Evolutionary conservation across 1,284 basidiomycete species (phyloP), one percentile per base, ranked within the genome.

Genomic region (Marasmius tenuissimus): DNA sequence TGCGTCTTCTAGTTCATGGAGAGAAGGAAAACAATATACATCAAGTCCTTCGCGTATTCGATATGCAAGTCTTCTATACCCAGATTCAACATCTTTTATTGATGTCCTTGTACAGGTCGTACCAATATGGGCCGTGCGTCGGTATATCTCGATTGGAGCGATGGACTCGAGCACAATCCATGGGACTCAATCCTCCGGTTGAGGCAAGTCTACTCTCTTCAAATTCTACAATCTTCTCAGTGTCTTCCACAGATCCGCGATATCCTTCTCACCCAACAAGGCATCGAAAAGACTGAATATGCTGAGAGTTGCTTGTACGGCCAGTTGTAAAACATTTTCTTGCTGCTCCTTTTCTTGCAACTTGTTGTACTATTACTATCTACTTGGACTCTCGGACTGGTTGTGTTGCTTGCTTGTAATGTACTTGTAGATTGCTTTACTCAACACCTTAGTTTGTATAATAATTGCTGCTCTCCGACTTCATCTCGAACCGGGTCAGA

Each of bases 111-210:
- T 42, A 49, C 48, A 91, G 89, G 68, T 87, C 88, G 0, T 88
- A 89, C 61, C 87, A 93, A 66, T 97, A 89, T 71, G 95, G 95
- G 0, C 95, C 95, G 1, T 94, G 90, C 67, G 81, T 93, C 49
- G 95, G 95, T 1, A 82, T 96, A 52, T 85, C 88, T 12, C 85
- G 96, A 49, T 77, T 97, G 27, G 87, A 96, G 65, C 83, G 96
- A 38, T 98, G 94, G 94, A 85, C 97, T 68, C 82, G 96, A 45
- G 96, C 96, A 0, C 73, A 89, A 51, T 82, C 84, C 16, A 80
- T 96, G 50, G 94, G 93, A 6, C 78, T 97, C 22, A 82, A 92
- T 58, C 96, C 96, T 16, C 96, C 96, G 1, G 72, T 76, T 16
- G 93, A 95, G 80, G 93, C 94, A 66, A 63, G 84, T 52, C 20